Evolutionary conservation across 257 asterid genomes (phyloP), one percentile per base, ranked within the genome.

Genomic region (Osmanthus fragrans): DNA sequence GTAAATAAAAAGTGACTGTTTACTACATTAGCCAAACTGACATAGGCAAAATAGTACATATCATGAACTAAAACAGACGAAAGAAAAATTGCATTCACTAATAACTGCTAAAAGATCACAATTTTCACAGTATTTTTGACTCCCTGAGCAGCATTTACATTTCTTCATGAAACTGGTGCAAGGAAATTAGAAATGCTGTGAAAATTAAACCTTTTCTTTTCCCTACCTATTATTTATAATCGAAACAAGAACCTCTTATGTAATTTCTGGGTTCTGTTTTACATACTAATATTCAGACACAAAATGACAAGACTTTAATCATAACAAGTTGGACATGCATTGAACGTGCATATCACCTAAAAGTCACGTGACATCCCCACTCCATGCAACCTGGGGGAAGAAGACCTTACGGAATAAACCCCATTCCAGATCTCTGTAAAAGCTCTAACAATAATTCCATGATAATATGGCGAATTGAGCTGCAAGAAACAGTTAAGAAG

Each of bases 341-440:
- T 0, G 37, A 83, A 76, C 85, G 89, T 85, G 87, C 82, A 71
- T 80, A 71, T 11, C 11, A 68, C 33, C 86, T 86, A 86, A 42
- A 60, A 85, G 85, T 82, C 92, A 85, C 88, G 82, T 78, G 88
- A 78, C 73, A 72, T 73, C 79, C 84, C 54, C 7, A 29, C 49
- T 29, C 84, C 89, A 79, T 80, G 76, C 80, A 81, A 29, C 70
- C 37, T 34, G 6, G 88, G 85, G 15, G 89, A 82, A 1, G 80
- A 23, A 32, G 83, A 69, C 70, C 76, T 71, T 56, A 67, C 72
- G 1, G 88, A 87, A 81, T 76, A 86, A 11, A 88, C 93, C 4
- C 92, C 97, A 69, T 92, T 90, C 97, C 98, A 94, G 72, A 94
- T 92, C 85, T 94, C 98, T 0, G 96, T 90, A 72, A 94, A 94